These are phyloP conservation scores for Barbarea vulgaris DNA, from an alignment of 345 rosid genomes.

Conservation along the genomic window DNA sequence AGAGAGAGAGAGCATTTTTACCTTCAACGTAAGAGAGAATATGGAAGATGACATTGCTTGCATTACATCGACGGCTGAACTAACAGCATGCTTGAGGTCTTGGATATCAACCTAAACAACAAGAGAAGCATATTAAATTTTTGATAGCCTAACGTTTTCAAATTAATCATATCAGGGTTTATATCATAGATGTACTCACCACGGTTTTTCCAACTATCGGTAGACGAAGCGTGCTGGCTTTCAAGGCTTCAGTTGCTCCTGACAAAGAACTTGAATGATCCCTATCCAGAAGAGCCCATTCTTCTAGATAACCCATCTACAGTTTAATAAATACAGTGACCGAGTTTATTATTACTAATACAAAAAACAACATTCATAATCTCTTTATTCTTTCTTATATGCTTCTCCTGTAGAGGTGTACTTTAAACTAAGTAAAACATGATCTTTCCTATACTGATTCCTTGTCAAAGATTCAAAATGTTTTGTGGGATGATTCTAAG, in stretches of 20 bases:
- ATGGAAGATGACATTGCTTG: constrained; percentile 90
- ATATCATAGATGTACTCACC: constrained; percentile 47
- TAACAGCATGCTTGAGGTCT: constrained; percentile 82
- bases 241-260: constrained; percentile 83
- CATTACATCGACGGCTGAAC: constrained; percentile 88
- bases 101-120: constrained; percentile 69
- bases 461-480: constrained; percentile 22
- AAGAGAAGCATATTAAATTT: not conserved
- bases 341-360: not conserved
- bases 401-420: not conserved
- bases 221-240: constrained; percentile 90
- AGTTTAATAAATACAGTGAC: constrained; percentile 26
- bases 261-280: constrained; percentile 78
- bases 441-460: constrained; percentile 16
- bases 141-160: not conserved
- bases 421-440: not conserved
- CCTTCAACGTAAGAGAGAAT: constrained; percentile 69
- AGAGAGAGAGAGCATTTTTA: constrained; percentile 30
- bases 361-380: not conserved
- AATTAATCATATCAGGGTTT: constrained; percentile 11
- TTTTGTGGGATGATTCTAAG: constrained; percentile 31
- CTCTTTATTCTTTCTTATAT: constrained; percentile 6
- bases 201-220: constrained; percentile 88
- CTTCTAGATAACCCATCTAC: constrained; percentile 79
- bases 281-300: constrained; percentile 62